Base-by-base conservation (phyloP, 2,329 filamentous ascomycete genomes). In the Ophiostoma perfectum region DNA sequence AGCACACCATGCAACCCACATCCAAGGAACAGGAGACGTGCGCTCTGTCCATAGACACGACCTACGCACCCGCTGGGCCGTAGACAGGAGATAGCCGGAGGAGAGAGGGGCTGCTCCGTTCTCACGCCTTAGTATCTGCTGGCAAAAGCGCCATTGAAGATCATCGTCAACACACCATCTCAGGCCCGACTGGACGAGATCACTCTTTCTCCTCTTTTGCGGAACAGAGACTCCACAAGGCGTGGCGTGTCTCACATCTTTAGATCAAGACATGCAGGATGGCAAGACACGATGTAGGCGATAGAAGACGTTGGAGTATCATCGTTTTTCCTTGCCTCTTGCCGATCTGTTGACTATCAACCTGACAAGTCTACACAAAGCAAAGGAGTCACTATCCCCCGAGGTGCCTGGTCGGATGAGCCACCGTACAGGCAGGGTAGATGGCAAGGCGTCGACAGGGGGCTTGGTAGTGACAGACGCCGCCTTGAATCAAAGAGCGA, bases 181-280 rank as follows among this genome's bases (percentile, higher is more conserved):
- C 52, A 58, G 27, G 52, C 52, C 52, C 52, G n/a, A 60, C 55
- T 60, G 27, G 8, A 55, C 49, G 7, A 52, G 7, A 52, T 52
- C 49, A 12, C 49, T 4, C 18, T 27, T 55, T 55, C 49, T 55
- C 49, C 49, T 55, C 49, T 55, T 55, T 27, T 55, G 27, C 55
- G 52, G 52, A 58, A 38, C 52, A 58, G n/a, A 55, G 18, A 55
- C 52, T 58, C 52, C 52, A 58, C 52, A 58, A 36, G 27, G 9
- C 9, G 55, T 60, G 27, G 55, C 27, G 2, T 60, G 55, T 60
- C 27, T 60, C 14, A 7, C 27, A 38, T 39, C 55, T 60, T 38
- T 9, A 38, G 55, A 60, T 14, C 55, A 60, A 60, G 55, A 60
- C 55, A 60, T 16, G 55, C 55, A 60, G 36, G 42, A 55, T 11